Evolutionary conservation across 2,329 filamentous ascomycete species (phyloP).

Genomic region (Ascochyta lentis): DNA sequence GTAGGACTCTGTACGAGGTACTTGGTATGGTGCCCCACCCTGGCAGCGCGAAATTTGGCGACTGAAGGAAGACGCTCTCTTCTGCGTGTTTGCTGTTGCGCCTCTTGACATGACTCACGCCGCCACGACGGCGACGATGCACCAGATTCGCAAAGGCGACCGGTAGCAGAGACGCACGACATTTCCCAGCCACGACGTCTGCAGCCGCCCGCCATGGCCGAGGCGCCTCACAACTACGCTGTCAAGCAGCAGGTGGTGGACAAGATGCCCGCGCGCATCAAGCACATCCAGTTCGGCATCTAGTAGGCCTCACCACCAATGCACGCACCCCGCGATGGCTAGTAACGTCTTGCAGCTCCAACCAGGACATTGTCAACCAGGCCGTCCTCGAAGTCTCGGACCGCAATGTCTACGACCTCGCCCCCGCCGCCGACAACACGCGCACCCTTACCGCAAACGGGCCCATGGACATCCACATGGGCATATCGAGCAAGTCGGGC

Average conservation of each 20-base stretch:
- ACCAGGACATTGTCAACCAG: constrained; percentile 94
- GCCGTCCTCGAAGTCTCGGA: constrained; percentile 95
- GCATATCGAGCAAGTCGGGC: constrained; percentile 83
- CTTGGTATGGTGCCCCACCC: constrained; percentile 27
- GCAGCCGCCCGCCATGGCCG: constrained; percentile 24
- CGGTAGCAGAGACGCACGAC: constrained; percentile 23
- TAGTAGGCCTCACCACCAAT: constrained; percentile 60
- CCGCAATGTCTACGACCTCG: constrained; percentile 89
- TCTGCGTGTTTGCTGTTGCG: constrained; percentile 1
- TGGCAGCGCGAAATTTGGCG: neutral
- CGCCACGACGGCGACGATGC: constrained; percentile 33
- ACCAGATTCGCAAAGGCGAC: constrained; percentile 9
- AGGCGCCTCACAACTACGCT: constrained; percentile 32
- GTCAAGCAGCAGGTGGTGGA: constrained; percentile 90
- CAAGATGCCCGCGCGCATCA: constrained; percentile 87
- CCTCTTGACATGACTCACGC: constrained; percentile 31
- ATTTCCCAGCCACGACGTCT: neutral
- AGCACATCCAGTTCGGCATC: constrained; percentile 91
- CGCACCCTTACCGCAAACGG: constrained; percentile 80
- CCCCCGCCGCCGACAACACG: constrained; percentile 62
- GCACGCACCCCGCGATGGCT: constrained; percentile 2
- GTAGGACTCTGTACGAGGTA: neutral
- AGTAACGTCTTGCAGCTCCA: constrained; percentile 65
- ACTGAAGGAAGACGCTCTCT: neutral
- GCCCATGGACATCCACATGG: constrained; percentile 85